A percentile compares a stretch with the other conserved stretches of the same genome.
These are phyloP conservation scores for Alternaria sp. DNA, from an alignment of 2,329 filamentous ascomycete genomes.

Conservation along the genomic window DNA sequence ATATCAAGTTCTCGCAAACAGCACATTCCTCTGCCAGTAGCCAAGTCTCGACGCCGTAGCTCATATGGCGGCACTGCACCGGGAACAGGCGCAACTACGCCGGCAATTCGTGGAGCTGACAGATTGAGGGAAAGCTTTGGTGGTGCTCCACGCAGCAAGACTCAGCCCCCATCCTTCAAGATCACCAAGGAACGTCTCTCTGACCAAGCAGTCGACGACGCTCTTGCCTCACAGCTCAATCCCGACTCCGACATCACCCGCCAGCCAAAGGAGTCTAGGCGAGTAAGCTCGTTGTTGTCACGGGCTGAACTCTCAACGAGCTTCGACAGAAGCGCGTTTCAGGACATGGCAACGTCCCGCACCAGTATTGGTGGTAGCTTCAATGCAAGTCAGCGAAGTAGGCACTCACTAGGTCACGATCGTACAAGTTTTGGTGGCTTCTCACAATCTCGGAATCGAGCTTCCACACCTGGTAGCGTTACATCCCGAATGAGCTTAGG, in stretches of 20 bases:
- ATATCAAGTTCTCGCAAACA: slow-evolving; percentile 52
- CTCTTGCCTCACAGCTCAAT: slow-evolving; percentile 57
- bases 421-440: slow-evolving; percentile 65
- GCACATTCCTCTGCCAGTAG: slow-evolving; percentile 45
- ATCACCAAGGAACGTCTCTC: slow-evolving; percentile 42
- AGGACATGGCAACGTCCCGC: slow-evolving; percentile 66
- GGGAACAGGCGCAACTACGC: slow-evolving; percentile 76
- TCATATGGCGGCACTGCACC: slow-evolving; percentile 64
- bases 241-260: slow-evolving; percentile 57
- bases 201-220: slow-evolving; percentile 53
- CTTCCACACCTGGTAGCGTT: slow-evolving; percentile 61
- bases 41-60: slow-evolving; percentile 66
- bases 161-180: slow-evolving; percentile 49
- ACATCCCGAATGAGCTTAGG: slow-evolving; percentile 48
- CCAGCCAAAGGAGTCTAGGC: slow-evolving; percentile 68
- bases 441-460: slow-evolving; percentile 55
- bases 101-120: slow-evolving; percentile 66
- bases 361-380: slow-evolving; percentile 48
- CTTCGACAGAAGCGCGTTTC: slow-evolving; percentile 80
- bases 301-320: slow-evolving; percentile 85
- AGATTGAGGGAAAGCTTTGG: slow-evolving; percentile 80
- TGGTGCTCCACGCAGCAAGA: slow-evolving; percentile 53
- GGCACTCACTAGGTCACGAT: slow-evolving; percentile 75
- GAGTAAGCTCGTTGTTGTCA: slow-evolving; percentile 90
- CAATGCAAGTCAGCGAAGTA: slow-evolving; percentile 63